Evolutionary conservation across 1,284 basidiomycete species (phyloP).

Genomic region (Trichosporon sp.): DNA sequence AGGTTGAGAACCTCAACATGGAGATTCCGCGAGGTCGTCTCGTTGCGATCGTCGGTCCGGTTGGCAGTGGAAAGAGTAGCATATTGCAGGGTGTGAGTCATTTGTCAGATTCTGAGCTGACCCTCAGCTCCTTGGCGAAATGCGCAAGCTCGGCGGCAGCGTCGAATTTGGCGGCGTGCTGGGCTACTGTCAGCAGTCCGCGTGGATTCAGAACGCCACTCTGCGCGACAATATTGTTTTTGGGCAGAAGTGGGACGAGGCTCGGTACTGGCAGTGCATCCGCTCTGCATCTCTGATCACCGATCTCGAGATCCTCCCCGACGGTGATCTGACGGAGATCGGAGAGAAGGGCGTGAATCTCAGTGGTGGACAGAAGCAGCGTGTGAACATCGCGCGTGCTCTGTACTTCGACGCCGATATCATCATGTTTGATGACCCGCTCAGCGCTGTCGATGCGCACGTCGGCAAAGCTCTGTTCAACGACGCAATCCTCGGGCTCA

Average conservation of each 20-base stretch:
- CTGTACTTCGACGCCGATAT: conserved; percentile 81
- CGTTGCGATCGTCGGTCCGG: conserved; percentile 61
- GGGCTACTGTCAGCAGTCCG: conserved; percentile 67
- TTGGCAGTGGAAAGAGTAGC: conserved; percentile 58
- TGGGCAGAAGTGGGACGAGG: conserved; percentile 62
- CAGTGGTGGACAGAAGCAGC: conserved; percentile 43
- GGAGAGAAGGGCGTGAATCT: conserved; percentile 48
- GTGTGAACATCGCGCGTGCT: conserved; percentile 64
- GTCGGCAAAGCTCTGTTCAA: conserved; percentile 82
- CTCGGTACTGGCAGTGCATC: conserved; percentile 62
- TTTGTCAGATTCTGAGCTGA: background rate
- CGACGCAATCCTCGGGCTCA: conserved; percentile 65
- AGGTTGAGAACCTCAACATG: conserved; percentile 55
- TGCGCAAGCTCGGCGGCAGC: conserved; percentile 56
- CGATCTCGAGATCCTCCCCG: conserved; percentile 65
- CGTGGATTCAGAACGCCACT: conserved; percentile 83
- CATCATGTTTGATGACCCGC: conserved; percentile 76
- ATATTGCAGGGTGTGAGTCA: conserved; percentile 58
- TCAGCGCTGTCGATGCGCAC: conserved; percentile 74
- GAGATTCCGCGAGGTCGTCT: conserved; percentile 57
- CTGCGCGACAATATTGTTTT: conserved; percentile 58
- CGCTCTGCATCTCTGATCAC: conserved; percentile 59
- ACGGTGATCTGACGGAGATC: conserved; percentile 63
- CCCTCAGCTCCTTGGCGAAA: conserved; percentile 58
- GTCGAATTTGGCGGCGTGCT: conserved; percentile 64